Base-by-base conservation (phyloP, 2,329 filamentous ascomycete genomes). In the Penicillium italicum region DNA sequence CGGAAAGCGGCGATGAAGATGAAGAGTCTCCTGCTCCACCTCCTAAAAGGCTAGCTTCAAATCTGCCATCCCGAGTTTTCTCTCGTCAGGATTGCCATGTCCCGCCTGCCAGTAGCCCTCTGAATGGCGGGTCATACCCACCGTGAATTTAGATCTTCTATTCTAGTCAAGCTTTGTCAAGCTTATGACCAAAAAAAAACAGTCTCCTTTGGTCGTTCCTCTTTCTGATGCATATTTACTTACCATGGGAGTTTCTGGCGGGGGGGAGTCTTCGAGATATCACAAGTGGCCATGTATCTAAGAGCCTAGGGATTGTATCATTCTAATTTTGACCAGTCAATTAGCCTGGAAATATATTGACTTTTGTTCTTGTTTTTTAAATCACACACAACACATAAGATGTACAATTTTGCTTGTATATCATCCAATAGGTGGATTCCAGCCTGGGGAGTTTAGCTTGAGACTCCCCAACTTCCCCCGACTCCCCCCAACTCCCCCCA, bases 1-100 rank as follows among this genome's bases (percentile, higher is more conserved):
- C 80, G 4, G 73, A 75, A 14, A 82, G 79, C 62, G 80, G 79
- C 45, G 79, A 81, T 52, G 75, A 78, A 51, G 75, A 77, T 16
- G 79, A 82, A 40, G 76, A 78, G 37, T 74, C 73, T 10, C 70
- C 77, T n/a, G 57, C 61, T 24, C 66, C 68, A 30, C 64, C 72
- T 45, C 41, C 67, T n/a, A 74, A 76, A 60, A 66, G 72, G 33
- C 69, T 63, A 22, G 66, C 63, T 44, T 52, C 70, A 31, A 61
- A 58, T 56, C 50, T 63, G 18, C 40, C 60, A 14, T 60, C 64
- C 45, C 62, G 67, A 40, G 37, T 59, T 30, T 57, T 64, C 38
- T 56, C 64, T 28, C 59, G 58, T 24, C 64, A 60, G 42, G 63
- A 66, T 20, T 56, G 60, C 55, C 60, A 65, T 45, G 59, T 60